A percentile compares a stretch with the other conserved stretches of the same genome.
These are phyloP conservation scores for Echium plantagineum DNA, from an alignment of 257 asterid genomes.

Conservation along the genomic window DNA sequence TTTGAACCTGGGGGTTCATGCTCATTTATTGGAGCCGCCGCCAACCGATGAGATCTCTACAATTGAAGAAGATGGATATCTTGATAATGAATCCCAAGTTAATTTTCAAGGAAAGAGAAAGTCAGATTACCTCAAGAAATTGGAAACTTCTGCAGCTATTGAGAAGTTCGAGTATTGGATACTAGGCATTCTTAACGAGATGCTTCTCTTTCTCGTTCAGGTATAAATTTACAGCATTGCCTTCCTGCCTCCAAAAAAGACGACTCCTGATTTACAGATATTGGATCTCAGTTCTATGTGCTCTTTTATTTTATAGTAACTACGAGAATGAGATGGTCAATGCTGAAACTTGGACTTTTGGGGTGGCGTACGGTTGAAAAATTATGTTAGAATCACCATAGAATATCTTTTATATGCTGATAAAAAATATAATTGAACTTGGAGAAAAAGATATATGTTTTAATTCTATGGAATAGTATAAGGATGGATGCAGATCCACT, in stretches of 20 bases:
- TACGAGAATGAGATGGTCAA: too few relatives aligned
- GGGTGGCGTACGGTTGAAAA: not conserved
- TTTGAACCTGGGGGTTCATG: slow-evolving; percentile 95
- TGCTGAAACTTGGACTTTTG: not conserved
- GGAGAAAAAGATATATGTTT: not conserved
- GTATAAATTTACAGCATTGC: slow-evolving; percentile 25
- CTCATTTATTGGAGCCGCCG: slow-evolving; percentile 95
- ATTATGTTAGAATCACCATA: not conserved
- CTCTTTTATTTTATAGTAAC: too few relatives aligned
- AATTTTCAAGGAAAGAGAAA: slow-evolving; percentile 38
- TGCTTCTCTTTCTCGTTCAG: slow-evolving; percentile 97
- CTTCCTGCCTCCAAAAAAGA: not conserved
- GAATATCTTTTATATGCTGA: not conserved
- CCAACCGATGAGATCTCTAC: slow-evolving; percentile 58
- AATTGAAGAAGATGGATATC: slow-evolving; percentile 62
- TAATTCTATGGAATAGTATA: too few relatives aligned
- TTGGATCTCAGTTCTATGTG: too few relatives aligned
- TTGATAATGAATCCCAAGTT: slow-evolving; percentile 55
- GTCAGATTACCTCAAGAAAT: slow-evolving; percentile 39
- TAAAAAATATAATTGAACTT: too few relatives aligned
- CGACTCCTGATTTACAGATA: not conserved
- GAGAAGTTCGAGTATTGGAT: slow-evolving; percentile 95
- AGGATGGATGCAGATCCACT: not conserved
- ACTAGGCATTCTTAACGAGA: slow-evolving; percentile 89
- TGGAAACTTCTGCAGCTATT: slow-evolving; percentile 48